Conservation (phyloP, 2,329 filamentous ascomycete species). For the Pestalotiopsis sp. region DNA sequence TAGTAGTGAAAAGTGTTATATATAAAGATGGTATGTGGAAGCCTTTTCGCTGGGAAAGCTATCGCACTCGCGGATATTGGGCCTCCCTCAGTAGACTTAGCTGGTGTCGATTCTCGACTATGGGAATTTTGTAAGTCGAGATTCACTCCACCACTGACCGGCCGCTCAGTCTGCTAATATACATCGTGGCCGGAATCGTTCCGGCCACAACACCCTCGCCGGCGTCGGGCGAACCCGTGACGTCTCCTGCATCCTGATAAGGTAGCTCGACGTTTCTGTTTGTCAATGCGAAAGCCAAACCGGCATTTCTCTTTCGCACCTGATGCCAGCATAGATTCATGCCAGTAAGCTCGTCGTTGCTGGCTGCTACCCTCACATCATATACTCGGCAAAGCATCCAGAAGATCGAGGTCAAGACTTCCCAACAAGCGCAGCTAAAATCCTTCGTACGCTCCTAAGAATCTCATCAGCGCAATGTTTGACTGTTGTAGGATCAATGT, state of each 20-base stretch:
- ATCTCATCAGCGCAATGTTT: too few species aligned
- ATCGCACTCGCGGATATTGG: background rate
- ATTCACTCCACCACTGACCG: conserved; percentile 7
- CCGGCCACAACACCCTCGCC: conserved; percentile 27
- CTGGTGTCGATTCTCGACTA: background rate
- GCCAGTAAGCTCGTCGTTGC: too few species aligned
- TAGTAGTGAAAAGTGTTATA: background rate
- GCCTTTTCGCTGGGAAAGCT: background rate
- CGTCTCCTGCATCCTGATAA: conserved; percentile 1
- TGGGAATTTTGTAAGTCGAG: conserved; percentile 10
- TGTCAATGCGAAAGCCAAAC: background rate
- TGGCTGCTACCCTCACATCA: background rate
- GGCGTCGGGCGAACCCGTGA: conserved; percentile 5
- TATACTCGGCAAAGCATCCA: background rate
- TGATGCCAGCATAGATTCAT: too few species aligned
- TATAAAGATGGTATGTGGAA: background rate
- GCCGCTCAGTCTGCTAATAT: conserved; percentile 24
- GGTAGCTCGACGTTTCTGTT: conserved; percentile 2
- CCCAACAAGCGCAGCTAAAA: too few species aligned
- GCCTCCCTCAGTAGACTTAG: background rate
- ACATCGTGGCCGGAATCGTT: conserved; percentile 36
- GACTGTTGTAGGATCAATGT: background rate
- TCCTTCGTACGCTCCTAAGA: too few species aligned
- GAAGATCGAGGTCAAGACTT: background rate
- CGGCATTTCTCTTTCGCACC: background rate